These are phyloP conservation scores for Hibiscus mutabilis DNA, from an alignment of 345 rosid genomes.

Conservation along the genomic window DNA sequence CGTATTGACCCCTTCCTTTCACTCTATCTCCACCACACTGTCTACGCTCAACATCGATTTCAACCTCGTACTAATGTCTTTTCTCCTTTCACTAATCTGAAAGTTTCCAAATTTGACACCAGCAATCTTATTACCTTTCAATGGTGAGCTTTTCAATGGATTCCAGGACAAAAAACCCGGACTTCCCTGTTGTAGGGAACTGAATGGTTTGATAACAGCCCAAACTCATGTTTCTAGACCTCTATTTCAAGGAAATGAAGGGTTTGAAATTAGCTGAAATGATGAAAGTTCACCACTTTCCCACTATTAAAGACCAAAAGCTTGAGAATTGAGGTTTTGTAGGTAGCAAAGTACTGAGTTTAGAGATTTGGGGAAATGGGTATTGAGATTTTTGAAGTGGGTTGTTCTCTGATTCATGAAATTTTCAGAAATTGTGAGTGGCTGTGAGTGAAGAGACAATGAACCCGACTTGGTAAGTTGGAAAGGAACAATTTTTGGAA, in stretches of 20 bases:
- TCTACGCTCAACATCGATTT: conserved; percentile 34
- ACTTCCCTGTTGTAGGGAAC: conserved; percentile 4
- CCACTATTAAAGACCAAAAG: not conserved
- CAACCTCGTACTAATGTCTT: conserved; percentile 18
- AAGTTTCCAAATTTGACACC: conserved; percentile 8
- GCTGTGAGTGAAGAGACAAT: not conserved
- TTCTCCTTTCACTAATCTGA: conserved; percentile 9
- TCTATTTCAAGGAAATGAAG: not conserved
- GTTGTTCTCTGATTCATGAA: not conserved
- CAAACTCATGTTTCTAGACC: not conserved
- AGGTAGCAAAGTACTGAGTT: not conserved
- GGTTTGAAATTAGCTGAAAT: not conserved
- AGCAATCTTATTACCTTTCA: not conserved
- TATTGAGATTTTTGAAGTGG: conserved; percentile 5
- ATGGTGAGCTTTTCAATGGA: conserved; percentile 10
- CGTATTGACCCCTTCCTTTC: conserved; percentile 17
- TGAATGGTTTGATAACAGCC: conserved; percentile 1
- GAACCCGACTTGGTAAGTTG: not conserved
- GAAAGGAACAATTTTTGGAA: not conserved
- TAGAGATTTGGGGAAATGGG: not conserved
- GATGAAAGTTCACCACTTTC: conserved; percentile 10
- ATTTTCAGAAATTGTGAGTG: not conserved
- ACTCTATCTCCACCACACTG: conserved; percentile 22
- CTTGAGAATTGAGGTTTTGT: not conserved
- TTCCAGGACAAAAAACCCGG: not conserved